Conservation (phyloP, 768 basidiomycete species). For the Rhodotorula paludigena region DNA sequence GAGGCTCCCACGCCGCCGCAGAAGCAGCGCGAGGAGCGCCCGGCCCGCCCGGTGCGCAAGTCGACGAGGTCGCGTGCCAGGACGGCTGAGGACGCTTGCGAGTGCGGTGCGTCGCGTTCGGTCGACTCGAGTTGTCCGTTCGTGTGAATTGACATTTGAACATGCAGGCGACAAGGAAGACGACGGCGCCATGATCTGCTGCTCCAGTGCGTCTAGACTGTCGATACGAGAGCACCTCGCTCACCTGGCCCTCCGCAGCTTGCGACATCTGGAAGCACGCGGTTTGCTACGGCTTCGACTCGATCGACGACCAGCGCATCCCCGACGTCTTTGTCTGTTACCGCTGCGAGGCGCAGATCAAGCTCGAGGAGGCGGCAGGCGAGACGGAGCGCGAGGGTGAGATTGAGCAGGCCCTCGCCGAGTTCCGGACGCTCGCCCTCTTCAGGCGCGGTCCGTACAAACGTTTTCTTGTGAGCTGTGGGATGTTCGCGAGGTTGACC, state of each 20-base stretch:
- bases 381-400: conserved; percentile 11
- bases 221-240: too few species aligned
- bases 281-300: conserved; percentile 26
- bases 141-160: too few species aligned
- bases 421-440: conserved; percentile 20
- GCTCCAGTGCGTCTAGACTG: not conserved
- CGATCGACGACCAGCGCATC: not conserved
- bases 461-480: too few species aligned
- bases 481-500: too few species aligned
- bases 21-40: accelerated
- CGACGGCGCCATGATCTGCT: conserved; percentile 24
- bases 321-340: conserved; percentile 32
- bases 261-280: conserved; percentile 33
- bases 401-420: conserved; percentile 24
- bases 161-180: conserved; percentile 20
- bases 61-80: not conserved
- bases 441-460: conserved; percentile 26
- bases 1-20: not conserved
- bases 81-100: conserved; percentile 8
- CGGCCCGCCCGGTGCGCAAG: not conserved
- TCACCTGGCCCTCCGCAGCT: not conserved
- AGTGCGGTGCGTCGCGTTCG: conserved; percentile 14
- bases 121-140: too few species aligned
- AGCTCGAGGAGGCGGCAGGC: not conserved
- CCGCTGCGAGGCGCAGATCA: conserved; percentile 15